Evolutionary conservation across 495 filamentous ascomycete species (phyloP).

Genomic region (Penicillium lividum): DNA sequence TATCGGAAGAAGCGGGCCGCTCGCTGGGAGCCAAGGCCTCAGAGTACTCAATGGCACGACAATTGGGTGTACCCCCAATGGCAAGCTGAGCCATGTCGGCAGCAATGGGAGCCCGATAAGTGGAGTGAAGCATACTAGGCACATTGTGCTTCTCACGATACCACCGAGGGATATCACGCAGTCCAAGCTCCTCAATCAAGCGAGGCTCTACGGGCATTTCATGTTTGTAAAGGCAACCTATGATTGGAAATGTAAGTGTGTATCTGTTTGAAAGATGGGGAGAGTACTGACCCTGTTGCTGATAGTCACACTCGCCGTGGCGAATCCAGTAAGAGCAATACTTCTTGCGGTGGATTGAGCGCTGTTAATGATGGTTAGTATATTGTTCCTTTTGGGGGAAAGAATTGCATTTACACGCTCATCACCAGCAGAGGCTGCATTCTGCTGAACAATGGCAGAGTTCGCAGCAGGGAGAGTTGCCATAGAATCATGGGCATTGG

Average conservation of each 20-base stretch:
- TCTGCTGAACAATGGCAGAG: too few species aligned
- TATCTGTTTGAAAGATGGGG: neutral
- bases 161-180: constrained; percentile 57
- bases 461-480: too few species aligned
- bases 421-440: neutral
- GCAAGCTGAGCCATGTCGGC: neutral
- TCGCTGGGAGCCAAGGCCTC: neutral
- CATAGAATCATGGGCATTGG: neutral
- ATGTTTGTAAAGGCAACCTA: constrained; percentile 79
- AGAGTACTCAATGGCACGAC: neutral
- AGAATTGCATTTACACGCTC: neutral
- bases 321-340: constrained; percentile 89
- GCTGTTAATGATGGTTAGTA: neutral
- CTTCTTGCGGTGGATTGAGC: constrained; percentile 49
- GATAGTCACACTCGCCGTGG: constrained; percentile 79
- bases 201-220: constrained; percentile 70
- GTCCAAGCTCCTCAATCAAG: constrained; percentile 64
- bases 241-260: constrained; percentile 7
- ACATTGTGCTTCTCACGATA: constrained; percentile 49
- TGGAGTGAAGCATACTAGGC: constrained; percentile 23
- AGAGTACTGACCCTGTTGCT: constrained; percentile 59
- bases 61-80: constrained; percentile 11
- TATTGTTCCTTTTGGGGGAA: neutral
- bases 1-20: neutral
- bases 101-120: neutral